These are phyloP conservation scores for Dryas alaskensis DNA, from an alignment of 306 rosid genomes.

Conservation along the genomic window DNA sequence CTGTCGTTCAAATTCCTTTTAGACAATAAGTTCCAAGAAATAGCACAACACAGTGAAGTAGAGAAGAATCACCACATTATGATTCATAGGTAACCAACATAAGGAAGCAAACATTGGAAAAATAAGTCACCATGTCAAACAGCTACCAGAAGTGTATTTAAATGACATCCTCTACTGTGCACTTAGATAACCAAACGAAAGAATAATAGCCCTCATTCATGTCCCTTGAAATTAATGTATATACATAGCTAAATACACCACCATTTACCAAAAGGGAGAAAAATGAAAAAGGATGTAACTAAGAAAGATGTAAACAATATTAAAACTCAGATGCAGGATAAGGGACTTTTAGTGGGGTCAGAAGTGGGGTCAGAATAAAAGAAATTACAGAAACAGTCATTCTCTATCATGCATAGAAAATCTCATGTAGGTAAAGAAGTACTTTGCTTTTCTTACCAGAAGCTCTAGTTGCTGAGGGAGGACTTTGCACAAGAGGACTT, in stretches of 20 bases:
- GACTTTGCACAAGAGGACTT: slow-evolving; percentile 63
- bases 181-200: not conserved
- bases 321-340: not conserved
- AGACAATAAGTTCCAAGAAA: not conserved
- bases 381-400: not conserved
- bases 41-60: not conserved
- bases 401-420: not conserved
- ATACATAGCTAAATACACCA: not conserved
- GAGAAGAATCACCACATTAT: not conserved
- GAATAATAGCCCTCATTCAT: not conserved
- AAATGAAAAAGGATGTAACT: not conserved
- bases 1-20: not conserved
- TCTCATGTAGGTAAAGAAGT: slow-evolving; percentile 12
- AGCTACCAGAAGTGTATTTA: not conserved
- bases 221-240: not conserved
- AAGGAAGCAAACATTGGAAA: not conserved
- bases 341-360: not conserved
- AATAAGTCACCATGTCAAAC: not conserved
- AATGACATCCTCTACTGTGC: not conserved
- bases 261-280: not conserved
- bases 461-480: slow-evolving; percentile 51
- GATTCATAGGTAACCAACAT: not conserved
- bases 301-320: not conserved
- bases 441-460: slow-evolving; percentile 48
- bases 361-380: not conserved